Percentiles rank a stretch among this genome's conserved stretches.
Conservation (phyloP, 371 early-diverging fungal species). For the Lichtheimia hyalospora region DNA sequence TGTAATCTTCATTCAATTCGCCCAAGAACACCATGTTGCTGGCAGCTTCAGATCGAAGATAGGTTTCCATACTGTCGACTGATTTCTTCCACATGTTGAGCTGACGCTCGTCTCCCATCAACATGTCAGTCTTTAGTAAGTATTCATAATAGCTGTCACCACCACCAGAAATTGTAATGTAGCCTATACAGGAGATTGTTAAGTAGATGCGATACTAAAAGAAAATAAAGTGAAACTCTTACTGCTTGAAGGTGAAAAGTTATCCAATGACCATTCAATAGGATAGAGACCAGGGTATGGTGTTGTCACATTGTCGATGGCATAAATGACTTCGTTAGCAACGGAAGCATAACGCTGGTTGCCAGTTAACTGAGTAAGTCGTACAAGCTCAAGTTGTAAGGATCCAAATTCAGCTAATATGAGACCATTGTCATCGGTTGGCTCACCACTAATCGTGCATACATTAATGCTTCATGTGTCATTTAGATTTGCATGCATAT, state of each 20-base stretch:
- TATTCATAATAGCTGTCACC: slow-evolving; percentile 94
- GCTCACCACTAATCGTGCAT: slow-evolving; percentile 4
- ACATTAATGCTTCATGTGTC: slow-evolving; percentile 15
- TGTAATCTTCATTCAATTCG: slow-evolving; percentile 27
- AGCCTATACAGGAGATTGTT: slow-evolving; percentile 16
- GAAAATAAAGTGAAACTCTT: not conserved
- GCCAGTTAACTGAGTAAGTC: slow-evolving; percentile 76
- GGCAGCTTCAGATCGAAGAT: slow-evolving; percentile 40
- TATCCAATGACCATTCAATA: slow-evolving; percentile 42
- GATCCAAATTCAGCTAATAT: slow-evolving; percentile 88
- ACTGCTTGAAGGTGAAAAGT: slow-evolving; percentile 48
- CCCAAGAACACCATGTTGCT: slow-evolving; percentile 38
- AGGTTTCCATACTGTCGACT: slow-evolving; percentile 41
- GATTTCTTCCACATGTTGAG: slow-evolving; percentile 43
- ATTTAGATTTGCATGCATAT: not conserved
- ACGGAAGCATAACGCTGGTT: slow-evolving; percentile 62
- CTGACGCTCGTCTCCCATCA: slow-evolving; percentile 47
- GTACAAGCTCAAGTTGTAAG: slow-evolving; percentile 85
- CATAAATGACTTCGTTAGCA: slow-evolving; percentile 64
- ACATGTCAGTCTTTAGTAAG: slow-evolving; percentile 67
- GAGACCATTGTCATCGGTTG: slow-evolving; percentile 26
- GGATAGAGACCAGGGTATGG: slow-evolving; percentile 76
- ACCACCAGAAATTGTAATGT: slow-evolving; percentile 56
- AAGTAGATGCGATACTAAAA: too few relatives aligned
- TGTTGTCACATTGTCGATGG: slow-evolving; percentile 46